Percentiles rank a stretch among this genome's conserved stretches.
Conservation (phyloP, 2,329 filamentous ascomycete species). For the Gnomoniopsis smithogilvyi region DNA sequence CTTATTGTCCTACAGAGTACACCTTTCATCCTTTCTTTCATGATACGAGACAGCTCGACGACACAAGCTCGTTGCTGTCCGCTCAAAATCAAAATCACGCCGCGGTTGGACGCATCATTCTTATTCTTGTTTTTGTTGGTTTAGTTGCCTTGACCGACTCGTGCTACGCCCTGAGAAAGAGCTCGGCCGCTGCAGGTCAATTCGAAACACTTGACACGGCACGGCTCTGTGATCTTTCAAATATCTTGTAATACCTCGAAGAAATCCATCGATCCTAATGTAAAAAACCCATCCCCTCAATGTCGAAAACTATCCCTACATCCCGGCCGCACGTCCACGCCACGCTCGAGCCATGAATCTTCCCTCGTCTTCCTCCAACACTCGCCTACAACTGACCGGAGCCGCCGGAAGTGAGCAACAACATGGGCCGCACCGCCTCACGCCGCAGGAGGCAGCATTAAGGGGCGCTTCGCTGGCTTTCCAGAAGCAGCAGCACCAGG, state of each 20-base stretch:
- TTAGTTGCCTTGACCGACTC: not conserved
- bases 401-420: not conserved
- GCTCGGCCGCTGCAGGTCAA: not conserved
- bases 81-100: not conserved
- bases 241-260: not conserved
- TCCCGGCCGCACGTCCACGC: not conserved
- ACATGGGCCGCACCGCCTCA: constrained; percentile 1
- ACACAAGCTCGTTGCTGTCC: not conserved
- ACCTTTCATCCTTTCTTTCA: not conserved
- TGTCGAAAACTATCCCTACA: not conserved
- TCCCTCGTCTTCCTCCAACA: constrained; percentile 1
- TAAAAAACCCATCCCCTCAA: not conserved
- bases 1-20: not conserved
- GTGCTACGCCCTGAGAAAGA: not conserved
- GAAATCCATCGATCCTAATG: constrained; percentile 2
- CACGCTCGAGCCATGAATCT: constrained; percentile 7
- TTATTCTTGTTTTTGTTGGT: not conserved
- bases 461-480: constrained; percentile 56
- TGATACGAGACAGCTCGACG: not conserved
- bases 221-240: not conserved
- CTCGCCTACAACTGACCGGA: not conserved
- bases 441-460: constrained; percentile 37
- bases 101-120: not conserved
- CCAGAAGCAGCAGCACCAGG: constrained; percentile 31
- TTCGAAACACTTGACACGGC: not conserved